A percentile compares a stretch with the other conserved stretches of the same genome.
These are phyloP conservation scores for Periglandula ipomoeae DNA, from an alignment of 2,329 filamentous ascomycete genomes.

Conservation along the genomic window DNA sequence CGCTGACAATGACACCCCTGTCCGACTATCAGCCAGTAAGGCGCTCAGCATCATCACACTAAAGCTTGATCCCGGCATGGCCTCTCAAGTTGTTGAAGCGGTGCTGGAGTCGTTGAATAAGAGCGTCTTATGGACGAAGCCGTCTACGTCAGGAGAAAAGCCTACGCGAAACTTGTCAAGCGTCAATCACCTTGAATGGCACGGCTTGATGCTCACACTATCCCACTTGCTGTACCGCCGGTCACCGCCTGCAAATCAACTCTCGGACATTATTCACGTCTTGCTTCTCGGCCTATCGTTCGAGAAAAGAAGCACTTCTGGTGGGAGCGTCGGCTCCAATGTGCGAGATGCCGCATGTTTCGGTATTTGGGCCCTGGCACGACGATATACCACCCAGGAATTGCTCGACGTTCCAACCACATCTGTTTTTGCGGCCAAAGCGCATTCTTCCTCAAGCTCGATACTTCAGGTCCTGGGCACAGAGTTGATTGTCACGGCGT, in stretches of 20 bases:
- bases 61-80: conserved; percentile 72
- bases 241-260: conserved; percentile 61
- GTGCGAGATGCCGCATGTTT: conserved; percentile 95
- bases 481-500: conserved; percentile 72
- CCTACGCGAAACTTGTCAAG: conserved; percentile 54
- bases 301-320: conserved; percentile 77
- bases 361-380: conserved; percentile 85
- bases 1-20: conserved; percentile 82
- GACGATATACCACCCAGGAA: conserved; percentile 76
- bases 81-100: conserved; percentile 76
- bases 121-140: conserved; percentile 46
- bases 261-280: conserved; percentile 67
- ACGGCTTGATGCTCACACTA: conserved; percentile 81
- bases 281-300: conserved; percentile 76
- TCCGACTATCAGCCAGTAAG: conserved; percentile 86
- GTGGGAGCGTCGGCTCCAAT: conserved; percentile 78
- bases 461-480: conserved; percentile 72
- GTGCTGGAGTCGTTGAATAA: conserved; percentile 61
- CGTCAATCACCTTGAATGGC: conserved; percentile 80
- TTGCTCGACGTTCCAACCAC: conserved; percentile 52
- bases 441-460: conserved; percentile 28
- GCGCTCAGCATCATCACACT: conserved; percentile 79
- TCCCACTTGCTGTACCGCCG: conserved; percentile 79
- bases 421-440: conserved; percentile 32
- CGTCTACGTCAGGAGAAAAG: conserved; percentile 23